Percentiles rank a stretch among this genome's conserved stretches.
Evolutionary conservation across 352 stramenopile genomes (phyloP).

Genomic region (Pythium utonaiense): DNA sequence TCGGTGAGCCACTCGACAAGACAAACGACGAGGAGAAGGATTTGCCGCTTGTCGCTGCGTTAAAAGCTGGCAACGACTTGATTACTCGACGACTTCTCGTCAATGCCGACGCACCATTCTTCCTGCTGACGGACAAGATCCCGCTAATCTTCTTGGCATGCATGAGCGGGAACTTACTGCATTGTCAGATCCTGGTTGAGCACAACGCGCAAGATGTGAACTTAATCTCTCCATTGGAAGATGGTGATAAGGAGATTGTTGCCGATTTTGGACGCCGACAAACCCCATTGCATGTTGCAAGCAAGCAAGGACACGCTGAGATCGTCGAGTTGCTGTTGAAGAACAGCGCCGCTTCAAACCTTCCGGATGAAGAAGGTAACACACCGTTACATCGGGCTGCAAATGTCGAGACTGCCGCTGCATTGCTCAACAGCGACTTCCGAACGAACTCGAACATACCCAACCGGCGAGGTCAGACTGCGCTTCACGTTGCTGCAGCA

Average conservation of each 20-base stretch:
- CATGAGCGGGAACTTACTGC: conserved; percentile 56
- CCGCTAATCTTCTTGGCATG: conserved; percentile 74
- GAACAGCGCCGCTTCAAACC: conserved; percentile 65
- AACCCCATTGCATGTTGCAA: conserved; percentile 77
- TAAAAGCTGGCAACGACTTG: conserved; percentile 67
- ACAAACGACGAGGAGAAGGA: conserved; percentile 45
- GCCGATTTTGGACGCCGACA: conserved; percentile 63
- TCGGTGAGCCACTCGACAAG: conserved; percentile 49
- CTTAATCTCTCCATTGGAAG: conserved; percentile 68
- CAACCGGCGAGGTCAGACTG: conserved; percentile 65
- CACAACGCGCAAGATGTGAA: conserved; percentile 63
- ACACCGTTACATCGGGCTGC: conserved; percentile 67
- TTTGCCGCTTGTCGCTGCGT: conserved; percentile 60
- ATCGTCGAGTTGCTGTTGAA: conserved; percentile 64
- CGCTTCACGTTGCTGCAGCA: conserved; percentile 67
- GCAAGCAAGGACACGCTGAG: conserved; percentile 56
- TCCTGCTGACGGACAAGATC: conserved; percentile 74
- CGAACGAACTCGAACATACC: conserved; percentile 81
- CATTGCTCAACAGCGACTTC: conserved; percentile 52
- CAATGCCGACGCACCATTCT: conserved; percentile 61
- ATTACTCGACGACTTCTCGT: conserved; percentile 76
- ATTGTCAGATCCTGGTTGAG: conserved; percentile 74
- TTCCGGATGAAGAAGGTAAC: conserved; percentile 79
- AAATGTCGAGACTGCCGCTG: conserved; percentile 64
- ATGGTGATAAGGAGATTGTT: conserved; percentile 77